Percentiles rank a stretch among this genome's conserved stretches.
phyloP scores from a whole-genome alignment of 2,329 filamentous ascomycete genomes.

The Fusarium cicatricum region DNA sequence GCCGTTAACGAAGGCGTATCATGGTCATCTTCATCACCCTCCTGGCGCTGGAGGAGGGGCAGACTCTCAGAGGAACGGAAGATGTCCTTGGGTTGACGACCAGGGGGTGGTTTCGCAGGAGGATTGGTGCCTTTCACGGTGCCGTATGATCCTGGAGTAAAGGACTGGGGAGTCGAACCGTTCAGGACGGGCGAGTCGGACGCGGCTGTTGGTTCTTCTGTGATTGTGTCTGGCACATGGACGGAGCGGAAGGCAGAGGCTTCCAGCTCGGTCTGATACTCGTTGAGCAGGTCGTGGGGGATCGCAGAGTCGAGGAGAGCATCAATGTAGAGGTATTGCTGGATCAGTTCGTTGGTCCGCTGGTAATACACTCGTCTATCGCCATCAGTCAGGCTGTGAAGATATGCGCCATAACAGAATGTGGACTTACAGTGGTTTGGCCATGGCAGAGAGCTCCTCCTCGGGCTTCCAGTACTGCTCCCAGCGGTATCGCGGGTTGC shows the following conservation, averaged over 20 bases:
- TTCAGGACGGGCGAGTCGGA: conserved; percentile 44
- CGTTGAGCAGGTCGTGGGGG: conserved; percentile 90
- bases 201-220: conserved; percentile 65
- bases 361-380: conserved; percentile 82
- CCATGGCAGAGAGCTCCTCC: conserved; percentile 75
- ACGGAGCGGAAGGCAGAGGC: conserved; percentile 61
- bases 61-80: conserved; percentile 79
- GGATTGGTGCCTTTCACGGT: conserved; percentile 45
- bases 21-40: conserved; percentile 56
- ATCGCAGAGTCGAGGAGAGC: conserved; percentile 88
- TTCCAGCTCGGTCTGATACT: conserved; percentile 74
- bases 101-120: conserved; percentile 60
- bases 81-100: conserved; percentile 84
- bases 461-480: conserved; percentile 86
- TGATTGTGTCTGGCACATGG: conserved; percentile 76
- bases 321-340: conserved; percentile 95
- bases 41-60: conserved; percentile 64
- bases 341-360: conserved; percentile 85
- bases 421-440: conserved; percentile 68
- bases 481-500: conserved; percentile 86
- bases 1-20: conserved; percentile 27
- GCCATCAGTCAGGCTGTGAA: conserved; percentile 10
- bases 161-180: conserved; percentile 26
- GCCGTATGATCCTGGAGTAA: conserved; percentile 43
- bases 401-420: not conserved